Evolutionary conservation across 1,139 yeast genomes (phyloP).

Genomic region (Yamadazyma epiphylla): DNA sequence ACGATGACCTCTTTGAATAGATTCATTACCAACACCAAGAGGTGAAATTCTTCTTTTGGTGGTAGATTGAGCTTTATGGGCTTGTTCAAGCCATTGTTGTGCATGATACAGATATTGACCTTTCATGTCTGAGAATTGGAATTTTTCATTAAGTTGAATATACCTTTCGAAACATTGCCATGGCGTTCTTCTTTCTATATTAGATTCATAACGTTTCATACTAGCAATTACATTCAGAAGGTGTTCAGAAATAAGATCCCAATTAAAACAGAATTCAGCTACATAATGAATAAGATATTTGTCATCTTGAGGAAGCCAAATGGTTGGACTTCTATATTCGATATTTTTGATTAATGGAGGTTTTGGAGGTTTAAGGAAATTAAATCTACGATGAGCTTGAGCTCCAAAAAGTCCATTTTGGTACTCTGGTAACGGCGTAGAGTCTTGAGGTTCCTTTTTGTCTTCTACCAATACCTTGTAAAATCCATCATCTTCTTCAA

Average conservation of each 20-base stretch:
- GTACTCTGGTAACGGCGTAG: conserved; percentile 29
- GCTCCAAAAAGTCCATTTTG: conserved; percentile 61
- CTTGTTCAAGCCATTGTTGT: conserved; percentile 88
- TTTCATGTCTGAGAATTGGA: conserved; percentile 80
- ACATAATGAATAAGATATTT: conserved; percentile 73
- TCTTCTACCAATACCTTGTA: conserved; percentile 57
- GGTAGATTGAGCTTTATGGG: conserved; percentile 82
- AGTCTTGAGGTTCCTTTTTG: conserved; percentile 17
- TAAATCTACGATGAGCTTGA: conserved; percentile 57
- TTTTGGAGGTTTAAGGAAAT: conserved; percentile 72
- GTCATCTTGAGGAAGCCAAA: conserved; percentile 96
- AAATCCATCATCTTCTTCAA: conserved; percentile 62
- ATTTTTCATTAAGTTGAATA: conserved; percentile 85
- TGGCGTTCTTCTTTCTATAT: conserved; percentile 91
- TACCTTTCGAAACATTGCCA: conserved; percentile 99
- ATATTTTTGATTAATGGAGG: conserved; percentile 82
- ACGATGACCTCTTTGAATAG: conserved; percentile 89
- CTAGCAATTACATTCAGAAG: conserved; percentile 54
- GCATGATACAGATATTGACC: conserved; percentile 85
- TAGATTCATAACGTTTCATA: conserved; percentile 66
- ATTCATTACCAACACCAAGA: conserved; percentile 84
- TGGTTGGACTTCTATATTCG: conserved; percentile 82
- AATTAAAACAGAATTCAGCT: conserved; percentile 84
- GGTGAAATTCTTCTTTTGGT: conserved; percentile 88
- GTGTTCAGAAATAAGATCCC: conserved; percentile 88